Percentiles rank a stretch among this genome's conserved stretches.
phyloP scores from a whole-genome alignment of 2,329 filamentous ascomycete species.

The Aurifilum marmelostoma region DNA sequence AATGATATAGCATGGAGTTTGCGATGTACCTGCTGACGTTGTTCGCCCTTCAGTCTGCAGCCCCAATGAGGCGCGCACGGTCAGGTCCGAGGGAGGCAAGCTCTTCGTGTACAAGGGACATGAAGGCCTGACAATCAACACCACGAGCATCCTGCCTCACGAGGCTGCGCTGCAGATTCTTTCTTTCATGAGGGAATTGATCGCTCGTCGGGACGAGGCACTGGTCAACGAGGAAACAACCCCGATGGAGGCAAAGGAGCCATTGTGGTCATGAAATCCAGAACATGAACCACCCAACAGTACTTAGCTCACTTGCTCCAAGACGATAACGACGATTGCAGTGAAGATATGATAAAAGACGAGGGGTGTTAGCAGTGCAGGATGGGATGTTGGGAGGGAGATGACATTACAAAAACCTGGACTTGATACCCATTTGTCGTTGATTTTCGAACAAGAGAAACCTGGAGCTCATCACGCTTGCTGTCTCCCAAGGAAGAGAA shows the following conservation, averaged over 20 bases:
- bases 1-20: neutral
- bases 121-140: slow-evolving; percentile 33
- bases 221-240: slow-evolving; percentile 28
- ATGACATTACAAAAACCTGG: neutral
- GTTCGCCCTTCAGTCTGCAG: slow-evolving; percentile 18
- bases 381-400: neutral
- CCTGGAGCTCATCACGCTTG: neutral
- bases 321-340: neutral
- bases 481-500: too few species aligned
- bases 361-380: neutral
- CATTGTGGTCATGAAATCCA: slow-evolving; percentile 22
- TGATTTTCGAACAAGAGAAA: neutral
- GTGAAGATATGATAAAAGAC: neutral
- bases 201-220: slow-evolving; percentile 30
- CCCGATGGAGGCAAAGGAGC: slow-evolving; percentile 26
- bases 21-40: slow-evolving; percentile 1
- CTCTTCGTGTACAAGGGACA: slow-evolving; percentile 24
- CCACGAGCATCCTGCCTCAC: slow-evolving; percentile 32
- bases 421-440: slow-evolving; percentile 21
- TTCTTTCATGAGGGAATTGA: slow-evolving; percentile 33
- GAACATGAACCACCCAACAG: neutral
- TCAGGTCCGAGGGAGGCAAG: slow-evolving; percentile 27
- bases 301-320: neutral
- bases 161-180: slow-evolving; percentile 37
- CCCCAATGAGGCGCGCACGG: slow-evolving; percentile 28